phyloP scores from a whole-genome alignment of 2,329 filamentous ascomycete genomes.

The Pseudogymnoascus sp. region DNA sequence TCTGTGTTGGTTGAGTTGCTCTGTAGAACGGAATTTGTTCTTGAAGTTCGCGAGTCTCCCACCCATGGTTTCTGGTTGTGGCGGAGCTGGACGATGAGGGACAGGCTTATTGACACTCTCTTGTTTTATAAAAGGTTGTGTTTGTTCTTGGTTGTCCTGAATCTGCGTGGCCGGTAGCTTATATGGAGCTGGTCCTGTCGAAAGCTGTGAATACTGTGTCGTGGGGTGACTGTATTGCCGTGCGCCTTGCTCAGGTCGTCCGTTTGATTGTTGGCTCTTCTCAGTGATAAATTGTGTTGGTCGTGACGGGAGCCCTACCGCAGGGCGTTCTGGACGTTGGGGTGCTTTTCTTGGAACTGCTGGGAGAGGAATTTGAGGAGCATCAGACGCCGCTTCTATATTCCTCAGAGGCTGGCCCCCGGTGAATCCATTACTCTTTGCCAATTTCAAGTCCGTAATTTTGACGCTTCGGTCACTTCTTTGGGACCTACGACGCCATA shows the following conservation, averaged over 20 bases:
- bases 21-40: slow-evolving; percentile 5
- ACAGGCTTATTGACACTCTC: not conserved
- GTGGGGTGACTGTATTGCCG: not conserved
- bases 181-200: not conserved
- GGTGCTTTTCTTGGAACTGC: not conserved
- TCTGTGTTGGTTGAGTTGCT: slow-evolving; percentile 1
- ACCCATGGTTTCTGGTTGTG: not conserved
- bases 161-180: not conserved
- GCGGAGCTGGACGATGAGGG: not conserved
- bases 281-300: not conserved
- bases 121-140: not conserved
- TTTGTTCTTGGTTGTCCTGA: not conserved
- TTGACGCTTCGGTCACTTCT: slow-evolving; percentile 22
- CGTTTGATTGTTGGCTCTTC: not conserved
- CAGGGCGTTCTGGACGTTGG: not conserved
- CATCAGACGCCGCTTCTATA: not conserved
- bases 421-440: slow-evolving; percentile 28
- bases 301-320: not conserved
- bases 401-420: slow-evolving; percentile 19
- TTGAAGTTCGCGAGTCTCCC: not conserved
- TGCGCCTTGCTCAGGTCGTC: not conserved
- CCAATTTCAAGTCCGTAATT: slow-evolving; percentile 25
- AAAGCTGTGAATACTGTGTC: slow-evolving; percentile 1
- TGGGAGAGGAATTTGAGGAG: slow-evolving; percentile 5
- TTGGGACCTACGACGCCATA: slow-evolving; percentile 26